These are phyloP conservation scores for Arabidopsis suecica DNA, from an alignment of 345 rosid species.

Conservation along the genomic window DNA sequence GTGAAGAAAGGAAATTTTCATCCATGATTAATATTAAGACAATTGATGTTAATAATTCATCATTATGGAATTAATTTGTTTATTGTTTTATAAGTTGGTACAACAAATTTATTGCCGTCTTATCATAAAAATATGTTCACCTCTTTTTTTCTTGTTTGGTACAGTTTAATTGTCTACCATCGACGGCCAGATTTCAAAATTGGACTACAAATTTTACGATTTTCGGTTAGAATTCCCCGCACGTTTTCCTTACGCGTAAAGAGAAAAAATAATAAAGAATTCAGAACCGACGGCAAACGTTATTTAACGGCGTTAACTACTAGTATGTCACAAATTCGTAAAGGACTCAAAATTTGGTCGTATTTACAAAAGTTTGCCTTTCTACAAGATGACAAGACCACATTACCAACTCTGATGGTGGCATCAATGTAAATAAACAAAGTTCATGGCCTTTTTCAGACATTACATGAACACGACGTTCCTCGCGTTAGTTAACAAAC, in stretches of 20 bases:
- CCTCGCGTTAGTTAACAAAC: slow-evolving; percentile 10
- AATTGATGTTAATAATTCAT: not conserved
- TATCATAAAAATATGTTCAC: slow-evolving; percentile 14
- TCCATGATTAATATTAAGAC: not conserved
- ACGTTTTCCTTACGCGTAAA: slow-evolving; percentile 38
- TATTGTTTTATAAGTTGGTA: slow-evolving; percentile 15
- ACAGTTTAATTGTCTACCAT: not conserved
- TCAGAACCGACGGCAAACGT: slow-evolving; percentile 18
- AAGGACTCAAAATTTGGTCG: not conserved
- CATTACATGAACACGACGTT: not conserved
- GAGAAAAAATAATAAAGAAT: not conserved
- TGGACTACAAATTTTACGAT: not conserved
- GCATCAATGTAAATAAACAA: not conserved
- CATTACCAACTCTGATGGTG: not conserved
- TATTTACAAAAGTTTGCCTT: slow-evolving; percentile 12
- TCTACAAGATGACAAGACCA: not conserved
- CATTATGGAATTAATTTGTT: not conserved
- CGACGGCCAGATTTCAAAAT: slow-evolving; percentile 29
- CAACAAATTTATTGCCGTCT: slow-evolving; percentile 24
- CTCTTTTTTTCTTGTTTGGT: not conserved
- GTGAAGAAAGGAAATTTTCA: not conserved
- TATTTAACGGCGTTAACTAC: slow-evolving; percentile 24
- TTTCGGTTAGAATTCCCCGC: slow-evolving; percentile 28
- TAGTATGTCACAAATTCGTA: not conserved
- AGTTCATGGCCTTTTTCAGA: not conserved